phyloP scores from a whole-genome alignment of 2,329 filamentous ascomycete genomes.

The Hypoxylon sp. region DNA sequence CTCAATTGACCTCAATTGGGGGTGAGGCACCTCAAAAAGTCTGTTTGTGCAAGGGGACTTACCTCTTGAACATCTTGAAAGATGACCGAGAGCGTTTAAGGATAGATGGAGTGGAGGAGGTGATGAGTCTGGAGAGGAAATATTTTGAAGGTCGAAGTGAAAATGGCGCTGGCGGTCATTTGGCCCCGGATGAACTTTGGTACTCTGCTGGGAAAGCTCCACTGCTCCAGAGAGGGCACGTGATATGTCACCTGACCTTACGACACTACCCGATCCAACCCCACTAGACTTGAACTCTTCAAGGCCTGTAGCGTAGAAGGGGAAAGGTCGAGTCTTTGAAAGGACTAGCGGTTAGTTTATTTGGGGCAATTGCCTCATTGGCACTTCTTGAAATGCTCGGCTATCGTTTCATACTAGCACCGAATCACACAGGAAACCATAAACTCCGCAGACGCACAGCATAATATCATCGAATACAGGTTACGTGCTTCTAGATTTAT shows the following conservation, averaged over 20 bases:
- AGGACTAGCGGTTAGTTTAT: background rate
- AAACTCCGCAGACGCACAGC: background rate
- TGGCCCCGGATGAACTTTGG: conserved; percentile 35
- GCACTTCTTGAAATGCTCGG: background rate
- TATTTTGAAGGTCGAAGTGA: conserved; percentile 45
- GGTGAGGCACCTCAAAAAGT: conserved; percentile 47
- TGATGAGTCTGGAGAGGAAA: conserved; percentile 56
- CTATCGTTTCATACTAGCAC: too few relatives aligned
- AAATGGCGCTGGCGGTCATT: conserved; percentile 43
- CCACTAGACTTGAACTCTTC: conserved; percentile 6
- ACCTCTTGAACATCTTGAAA: conserved; percentile 88
- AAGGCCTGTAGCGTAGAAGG: background rate
- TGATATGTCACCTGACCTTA: conserved; percentile 40
- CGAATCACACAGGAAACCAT: too few relatives aligned
- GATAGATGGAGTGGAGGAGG: conserved; percentile 70
- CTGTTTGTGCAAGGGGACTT: conserved; percentile 58
- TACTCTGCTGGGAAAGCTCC: conserved; percentile 30
- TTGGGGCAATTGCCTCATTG: background rate
- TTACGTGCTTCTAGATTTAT: conserved; percentile 22
- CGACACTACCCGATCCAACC: conserved; percentile 34
- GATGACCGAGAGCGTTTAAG: conserved; percentile 75
- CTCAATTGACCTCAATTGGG: conserved; percentile 66
- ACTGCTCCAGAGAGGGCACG: conserved; percentile 27
- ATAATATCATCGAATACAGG: conserved; percentile 8
- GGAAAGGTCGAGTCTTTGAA: background rate